Evolutionary conservation across 192 early-diverging fungal species (phyloP).

Genomic region (Linnemannia hyalina): DNA sequence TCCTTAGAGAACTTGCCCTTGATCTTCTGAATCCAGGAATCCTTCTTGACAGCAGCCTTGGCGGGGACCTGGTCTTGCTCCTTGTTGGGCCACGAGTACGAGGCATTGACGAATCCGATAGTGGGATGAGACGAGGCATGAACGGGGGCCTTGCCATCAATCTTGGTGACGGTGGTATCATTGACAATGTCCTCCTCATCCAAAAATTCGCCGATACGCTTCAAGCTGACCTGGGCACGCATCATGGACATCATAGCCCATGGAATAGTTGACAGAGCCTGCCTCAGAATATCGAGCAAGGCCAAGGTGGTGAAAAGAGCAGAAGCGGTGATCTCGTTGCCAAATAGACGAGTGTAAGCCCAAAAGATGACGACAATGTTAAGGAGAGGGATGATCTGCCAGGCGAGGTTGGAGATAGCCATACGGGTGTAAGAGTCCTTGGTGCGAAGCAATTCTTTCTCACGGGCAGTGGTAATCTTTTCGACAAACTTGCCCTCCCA

Average conservation of each 20-base stretch:
- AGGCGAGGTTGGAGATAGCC: conserved; percentile 63
- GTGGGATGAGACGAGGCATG: conserved; percentile 59
- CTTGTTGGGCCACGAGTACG: conserved; percentile 44
- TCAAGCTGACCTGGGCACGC: conserved; percentile 70
- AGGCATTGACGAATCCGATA: conserved; percentile 33
- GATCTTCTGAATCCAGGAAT: conserved; percentile 20
- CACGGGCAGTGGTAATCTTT: conserved; percentile 72
- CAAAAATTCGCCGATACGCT: conserved; percentile 80
- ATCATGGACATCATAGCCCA: conserved; percentile 65
- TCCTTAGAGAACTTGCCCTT: conserved; percentile 34
- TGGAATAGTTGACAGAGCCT: conserved; percentile 69
- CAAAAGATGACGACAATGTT: conserved; percentile 72
- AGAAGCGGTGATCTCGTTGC: conserved; percentile 59
- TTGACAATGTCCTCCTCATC: conserved; percentile 78
- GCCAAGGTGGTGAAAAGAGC: conserved; percentile 74
- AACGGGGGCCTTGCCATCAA: conserved; percentile 60
- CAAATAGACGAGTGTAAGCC: conserved; percentile 68
- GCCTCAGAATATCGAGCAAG: conserved; percentile 74
- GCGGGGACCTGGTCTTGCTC: conserved; percentile 38
- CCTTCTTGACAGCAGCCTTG: conserved; percentile 28
- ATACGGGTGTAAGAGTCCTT: conserved; percentile 61
- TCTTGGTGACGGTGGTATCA: conserved; percentile 26
- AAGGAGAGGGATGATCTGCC: conserved; percentile 70
- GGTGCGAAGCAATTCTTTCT: conserved; percentile 68
- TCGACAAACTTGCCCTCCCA: conserved; percentile 84